phyloP scores from a whole-genome alignment of 768 basidiomycete species.

The Lactifluus piperatus region DNA sequence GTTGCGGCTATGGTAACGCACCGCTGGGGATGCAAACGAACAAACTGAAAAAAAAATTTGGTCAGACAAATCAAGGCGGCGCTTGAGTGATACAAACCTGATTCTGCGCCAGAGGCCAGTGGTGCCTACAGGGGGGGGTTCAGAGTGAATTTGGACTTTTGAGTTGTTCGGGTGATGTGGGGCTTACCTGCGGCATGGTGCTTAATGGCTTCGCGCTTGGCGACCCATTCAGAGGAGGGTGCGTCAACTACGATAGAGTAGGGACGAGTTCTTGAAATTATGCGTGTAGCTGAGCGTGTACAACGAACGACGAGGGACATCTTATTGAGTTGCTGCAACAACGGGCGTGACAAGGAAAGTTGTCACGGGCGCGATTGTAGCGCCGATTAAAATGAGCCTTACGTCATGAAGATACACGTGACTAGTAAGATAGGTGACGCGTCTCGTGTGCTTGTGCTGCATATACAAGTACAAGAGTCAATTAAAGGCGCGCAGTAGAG shows the following conservation, averaged over 20 bases:
- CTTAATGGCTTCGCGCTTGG: constrained; percentile 46
- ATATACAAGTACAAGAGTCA: background rate
- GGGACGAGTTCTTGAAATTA: constrained; percentile 29
- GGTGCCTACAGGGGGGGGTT: constrained; percentile 41
- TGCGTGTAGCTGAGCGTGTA: constrained; percentile 40
- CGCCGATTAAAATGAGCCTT: background rate
- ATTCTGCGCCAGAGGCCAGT: constrained; percentile 82
- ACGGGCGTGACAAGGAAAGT: constrained; percentile 7
- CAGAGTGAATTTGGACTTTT: constrained; percentile 13
- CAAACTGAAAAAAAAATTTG: constrained; percentile 39
- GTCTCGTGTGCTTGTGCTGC: constrained; percentile 24
- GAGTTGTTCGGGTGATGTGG: constrained; percentile 2
- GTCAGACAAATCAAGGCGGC: background rate
- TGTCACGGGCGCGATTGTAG: background rate
- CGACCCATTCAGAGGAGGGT: constrained; percentile 36
- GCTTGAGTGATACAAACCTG: constrained; percentile 39
- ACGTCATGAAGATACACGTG: background rate
- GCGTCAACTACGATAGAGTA: constrained; percentile 34
- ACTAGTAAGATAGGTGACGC: constrained; percentile 28
- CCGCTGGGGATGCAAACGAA: constrained; percentile 70
- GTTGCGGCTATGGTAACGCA: constrained; percentile 30
- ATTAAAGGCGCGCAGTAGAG: background rate
- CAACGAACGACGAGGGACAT: constrained; percentile 37
- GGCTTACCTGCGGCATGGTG: constrained; percentile 57
- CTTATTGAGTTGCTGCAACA: too few relatives aligned